These are phyloP conservation scores for Themeda triandra DNA, from an alignment of 176 grass and related monocot genomes.

Conservation along the genomic window DNA sequence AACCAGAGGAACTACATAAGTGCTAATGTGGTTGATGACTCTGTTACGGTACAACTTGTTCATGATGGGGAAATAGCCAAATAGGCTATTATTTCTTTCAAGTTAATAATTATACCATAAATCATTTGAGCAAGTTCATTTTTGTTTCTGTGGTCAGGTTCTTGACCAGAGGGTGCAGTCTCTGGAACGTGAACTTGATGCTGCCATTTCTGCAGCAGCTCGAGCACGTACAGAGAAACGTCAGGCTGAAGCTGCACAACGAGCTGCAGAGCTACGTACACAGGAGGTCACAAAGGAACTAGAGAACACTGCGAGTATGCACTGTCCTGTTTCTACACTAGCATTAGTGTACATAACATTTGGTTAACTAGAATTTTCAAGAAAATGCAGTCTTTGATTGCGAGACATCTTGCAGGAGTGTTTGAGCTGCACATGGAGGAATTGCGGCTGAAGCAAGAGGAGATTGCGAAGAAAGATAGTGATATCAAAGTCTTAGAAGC, in stretches of 20 bases:
- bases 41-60: neutral
- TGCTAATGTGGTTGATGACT: neutral
- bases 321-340: neutral
- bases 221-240: slow-evolving; percentile 89
- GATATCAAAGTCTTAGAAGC: slow-evolving; percentile 97
- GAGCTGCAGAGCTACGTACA: slow-evolving; percentile 55
- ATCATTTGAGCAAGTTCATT: neutral
- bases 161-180: slow-evolving; percentile 89
- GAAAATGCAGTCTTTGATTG: slow-evolving; percentile 4
- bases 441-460: slow-evolving; percentile 81
- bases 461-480: slow-evolving; percentile 81
- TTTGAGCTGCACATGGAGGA: slow-evolving; percentile 96
- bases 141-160: slow-evolving; percentile 31
- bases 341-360: slow-evolving; percentile 12
- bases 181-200: slow-evolving; percentile 89
- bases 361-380: neutral
- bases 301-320: slow-evolving; percentile 93
- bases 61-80: neutral
- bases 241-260: slow-evolving; percentile 80
- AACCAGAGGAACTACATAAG: neutral
- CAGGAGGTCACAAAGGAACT: slow-evolving; percentile 86
- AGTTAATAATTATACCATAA: neutral
- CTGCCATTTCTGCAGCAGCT: slow-evolving; percentile 80
- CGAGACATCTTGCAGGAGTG: slow-evolving; percentile 49
- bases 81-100: neutral